A percentile compares a stretch with the other conserved stretches of the same genome.
Conservation (phyloP, 495 filamentous ascomycete genomes). For the Aspergillus egyptiacus region DNA sequence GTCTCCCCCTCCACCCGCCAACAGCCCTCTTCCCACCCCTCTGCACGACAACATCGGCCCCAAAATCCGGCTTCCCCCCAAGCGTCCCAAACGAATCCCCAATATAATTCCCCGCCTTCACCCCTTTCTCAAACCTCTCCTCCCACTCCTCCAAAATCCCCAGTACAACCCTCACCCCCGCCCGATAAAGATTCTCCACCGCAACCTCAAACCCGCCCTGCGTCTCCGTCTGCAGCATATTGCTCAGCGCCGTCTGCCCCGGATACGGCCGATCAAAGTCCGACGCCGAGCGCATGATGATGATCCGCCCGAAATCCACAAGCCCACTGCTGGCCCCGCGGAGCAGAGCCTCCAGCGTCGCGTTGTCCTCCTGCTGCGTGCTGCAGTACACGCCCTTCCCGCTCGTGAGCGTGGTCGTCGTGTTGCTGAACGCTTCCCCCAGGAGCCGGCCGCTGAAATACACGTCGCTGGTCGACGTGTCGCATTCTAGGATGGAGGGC, state of each 20-base stretch:
- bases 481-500: constrained; percentile 59
- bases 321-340: constrained; percentile 49
- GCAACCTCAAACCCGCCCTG: constrained; percentile 55
- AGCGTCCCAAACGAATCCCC: constrained; percentile 67
- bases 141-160: constrained; percentile 61
- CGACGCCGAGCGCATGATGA: constrained; percentile 67
- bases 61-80: constrained; percentile 62
- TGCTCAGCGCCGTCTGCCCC: constrained; percentile 45
- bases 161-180: constrained; percentile 59
- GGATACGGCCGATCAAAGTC: constrained; percentile 68
- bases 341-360: constrained; percentile 60
- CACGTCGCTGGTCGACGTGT: constrained; percentile 64
- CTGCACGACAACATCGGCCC: constrained; percentile 31
- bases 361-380: constrained; percentile 71
- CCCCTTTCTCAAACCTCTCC: constrained; percentile 48
- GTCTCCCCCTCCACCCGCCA: background rate
- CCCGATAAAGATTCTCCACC: constrained; percentile 60
- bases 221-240: constrained; percentile 51
- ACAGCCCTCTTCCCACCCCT: background rate
- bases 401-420: constrained; percentile 59
- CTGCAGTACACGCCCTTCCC: constrained; percentile 63
- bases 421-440: constrained; percentile 58
- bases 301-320: constrained; percentile 62
- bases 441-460: constrained; percentile 63
- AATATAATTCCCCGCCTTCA: constrained; percentile 62